phyloP scores from a whole-genome alignment of 2,329 filamentous ascomycete genomes.

The Colletotrichum destructivum region DNA sequence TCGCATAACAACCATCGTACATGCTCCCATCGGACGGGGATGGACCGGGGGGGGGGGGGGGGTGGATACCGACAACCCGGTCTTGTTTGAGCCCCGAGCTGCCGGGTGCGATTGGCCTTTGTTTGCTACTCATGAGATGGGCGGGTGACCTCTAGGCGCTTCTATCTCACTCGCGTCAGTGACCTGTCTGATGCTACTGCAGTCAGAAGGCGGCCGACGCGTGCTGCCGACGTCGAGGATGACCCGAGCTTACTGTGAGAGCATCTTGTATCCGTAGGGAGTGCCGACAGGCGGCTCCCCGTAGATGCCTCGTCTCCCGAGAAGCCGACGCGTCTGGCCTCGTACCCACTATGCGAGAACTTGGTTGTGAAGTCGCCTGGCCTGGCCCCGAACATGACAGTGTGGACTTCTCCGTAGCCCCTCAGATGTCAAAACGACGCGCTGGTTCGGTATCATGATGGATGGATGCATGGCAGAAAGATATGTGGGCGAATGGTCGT shows the following conservation, averaged over 20 bases:
- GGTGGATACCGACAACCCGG: too few species aligned
- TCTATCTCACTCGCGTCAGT: neutral
- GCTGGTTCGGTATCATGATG: neutral
- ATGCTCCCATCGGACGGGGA: neutral
- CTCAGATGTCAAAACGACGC: neutral
- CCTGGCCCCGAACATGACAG: too few species aligned
- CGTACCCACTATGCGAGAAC: too few species aligned
- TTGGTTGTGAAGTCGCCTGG: too few species aligned
- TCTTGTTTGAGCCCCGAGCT: neutral
- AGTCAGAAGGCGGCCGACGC: neutral
- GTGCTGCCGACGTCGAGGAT: neutral
- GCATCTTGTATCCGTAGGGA: neutral
- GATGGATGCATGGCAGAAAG: neutral
- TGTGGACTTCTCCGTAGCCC: too few species aligned
- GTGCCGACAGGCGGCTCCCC: too few species aligned
- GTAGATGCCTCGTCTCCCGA: neutral
- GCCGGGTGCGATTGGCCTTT: neutral
- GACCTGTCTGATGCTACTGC: neutral
- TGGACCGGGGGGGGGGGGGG: neutral
- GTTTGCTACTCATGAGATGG: too few species aligned
- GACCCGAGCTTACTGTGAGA: neutral
- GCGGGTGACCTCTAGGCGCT: neutral
- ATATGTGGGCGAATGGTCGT: neutral
- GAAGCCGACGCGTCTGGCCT: neutral
- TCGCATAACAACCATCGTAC: neutral